Evolutionary conservation across 2,329 filamentous ascomycete genomes (phyloP).

Genomic region (Anisogramma anomala): DNA sequence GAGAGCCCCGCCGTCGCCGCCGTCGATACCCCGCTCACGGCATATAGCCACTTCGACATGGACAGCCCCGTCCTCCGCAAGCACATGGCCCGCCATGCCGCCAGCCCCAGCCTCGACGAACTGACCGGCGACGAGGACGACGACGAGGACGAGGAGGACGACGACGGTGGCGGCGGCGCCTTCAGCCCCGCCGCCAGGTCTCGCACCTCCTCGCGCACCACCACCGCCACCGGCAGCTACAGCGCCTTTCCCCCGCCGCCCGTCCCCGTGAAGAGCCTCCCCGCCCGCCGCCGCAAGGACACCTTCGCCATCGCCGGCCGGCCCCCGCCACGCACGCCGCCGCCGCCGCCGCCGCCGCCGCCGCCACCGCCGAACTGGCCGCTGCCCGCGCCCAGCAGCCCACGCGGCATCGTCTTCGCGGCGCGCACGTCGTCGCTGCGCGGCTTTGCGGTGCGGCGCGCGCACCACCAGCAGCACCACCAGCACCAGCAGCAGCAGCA

Average conservation of each 20-base stretch:
- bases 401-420: not conserved
- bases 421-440: not conserved
- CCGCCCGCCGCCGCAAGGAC: not conserved
- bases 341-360: slow-evolving; percentile 3
- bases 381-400: slow-evolving; percentile 4
- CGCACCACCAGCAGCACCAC: not conserved
- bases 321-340: not conserved
- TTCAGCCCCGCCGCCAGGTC: slow-evolving; percentile 8
- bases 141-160: not conserved
- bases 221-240: too few relatives aligned
- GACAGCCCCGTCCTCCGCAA: slow-evolving; percentile 10
- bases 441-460: not conserved
- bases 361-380: slow-evolving; percentile 13
- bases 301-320: not conserved
- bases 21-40: not conserved
- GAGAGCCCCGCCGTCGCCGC: too few relatives aligned
- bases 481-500: too few relatives aligned
- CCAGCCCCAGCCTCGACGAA: not conserved
- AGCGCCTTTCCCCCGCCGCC: slow-evolving; percentile 9
- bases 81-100: not conserved
- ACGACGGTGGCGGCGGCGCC: slow-evolving; percentile 4
- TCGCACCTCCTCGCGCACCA: slow-evolving; percentile 9
- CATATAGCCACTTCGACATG: slow-evolving; percentile 2
- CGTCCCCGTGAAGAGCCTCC: slow-evolving; percentile 8
- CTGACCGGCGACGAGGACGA: not conserved